Conservation (phyloP, 495 filamentous ascomycete species). For the Penicillium bovifimosum region DNA sequence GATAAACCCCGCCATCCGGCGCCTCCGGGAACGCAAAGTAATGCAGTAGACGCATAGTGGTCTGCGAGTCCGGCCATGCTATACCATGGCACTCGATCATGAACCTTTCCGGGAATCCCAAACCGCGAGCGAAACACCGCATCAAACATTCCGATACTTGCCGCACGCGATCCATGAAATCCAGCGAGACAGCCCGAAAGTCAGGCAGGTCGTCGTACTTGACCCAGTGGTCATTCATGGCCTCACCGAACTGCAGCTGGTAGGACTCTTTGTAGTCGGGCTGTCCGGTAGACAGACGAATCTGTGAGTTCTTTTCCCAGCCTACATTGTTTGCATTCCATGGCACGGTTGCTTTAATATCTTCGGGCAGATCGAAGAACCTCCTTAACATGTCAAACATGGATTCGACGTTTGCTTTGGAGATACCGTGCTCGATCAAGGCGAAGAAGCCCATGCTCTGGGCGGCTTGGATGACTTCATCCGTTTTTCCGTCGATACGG, state of each 20-base stretch:
- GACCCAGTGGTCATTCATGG: constrained; percentile 49
- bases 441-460: constrained; percentile 62
- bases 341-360: constrained; percentile 48
- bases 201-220: constrained; percentile 43
- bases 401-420: constrained; percentile 40
- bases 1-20: constrained; percentile 43
- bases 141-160: constrained; percentile 52
- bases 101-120: constrained; percentile 52
- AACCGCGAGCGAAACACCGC: constrained; percentile 52
- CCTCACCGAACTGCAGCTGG: constrained; percentile 55
- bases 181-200: constrained; percentile 37
- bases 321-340: constrained; percentile 53
- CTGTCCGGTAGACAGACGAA: constrained; percentile 55
- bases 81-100: constrained; percentile 53
- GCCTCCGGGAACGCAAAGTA: constrained; percentile 46
- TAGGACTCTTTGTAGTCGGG: constrained; percentile 60
- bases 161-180: constrained; percentile 53
- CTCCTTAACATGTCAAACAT: constrained; percentile 47
- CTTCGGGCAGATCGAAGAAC: constrained; percentile 54
- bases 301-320: constrained; percentile 60
- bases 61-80: constrained; percentile 44
- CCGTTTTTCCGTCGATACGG: constrained; percentile 50
- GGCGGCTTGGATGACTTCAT: constrained; percentile 49
- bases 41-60: constrained; percentile 53
- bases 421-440: constrained; percentile 52